Base-by-base conservation (phyloP, 2,329 filamentous ascomycete species). In the Talaromyces verruculosus region DNA sequence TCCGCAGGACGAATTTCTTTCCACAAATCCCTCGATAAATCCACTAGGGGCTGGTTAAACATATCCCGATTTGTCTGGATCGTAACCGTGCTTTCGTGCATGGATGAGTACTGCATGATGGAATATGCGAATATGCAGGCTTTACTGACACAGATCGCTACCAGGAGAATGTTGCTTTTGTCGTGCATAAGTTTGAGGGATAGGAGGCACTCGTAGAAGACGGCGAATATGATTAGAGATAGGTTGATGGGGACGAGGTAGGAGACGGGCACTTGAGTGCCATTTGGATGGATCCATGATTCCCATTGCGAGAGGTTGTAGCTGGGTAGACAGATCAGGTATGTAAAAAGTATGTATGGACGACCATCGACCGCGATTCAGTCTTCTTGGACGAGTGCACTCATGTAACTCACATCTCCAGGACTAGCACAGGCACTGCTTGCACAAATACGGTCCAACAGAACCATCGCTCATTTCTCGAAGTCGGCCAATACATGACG, bases 61-160 rank as follows among this genome's bases (percentile, higher is more conserved):
- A 19, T 19, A 41, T 59, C 55, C 17, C 33, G 55, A 25, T 15
- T 17, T 41, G 7, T 13, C 19, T 17, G 55, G 33, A 59, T 59
- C 10, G 1, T 2, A 41, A 25, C 5, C 5, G n/a, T 25, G 33
- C 5, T 41, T 39, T 41, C 10, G 19, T 41, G 19, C 55, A 59
- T 41, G 33, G 55, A 59, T 39, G 3, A 5, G 35, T 59, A 59
- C 33, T 41, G 37, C 33, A 59, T 17, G 19, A 59, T 33, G 15
- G 55, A 59, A 59, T 39, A 59, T 17, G 35, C 55, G 35, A 59
- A 59, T 41, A 41, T 39, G 55, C 55, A 59, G n/a, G 19, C 55
- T 25, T 59, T 59, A 17, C 33, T 59, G 11, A 28, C 19, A 10
- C 55, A 59, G 19, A 59, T 41, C 5, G 55, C 55, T 25, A 59